Percentiles rank a stretch among this genome's conserved stretches.
phyloP scores from a whole-genome alignment of 1,284 basidiomycete species.

The Tranzscheliella williamsii region DNA sequence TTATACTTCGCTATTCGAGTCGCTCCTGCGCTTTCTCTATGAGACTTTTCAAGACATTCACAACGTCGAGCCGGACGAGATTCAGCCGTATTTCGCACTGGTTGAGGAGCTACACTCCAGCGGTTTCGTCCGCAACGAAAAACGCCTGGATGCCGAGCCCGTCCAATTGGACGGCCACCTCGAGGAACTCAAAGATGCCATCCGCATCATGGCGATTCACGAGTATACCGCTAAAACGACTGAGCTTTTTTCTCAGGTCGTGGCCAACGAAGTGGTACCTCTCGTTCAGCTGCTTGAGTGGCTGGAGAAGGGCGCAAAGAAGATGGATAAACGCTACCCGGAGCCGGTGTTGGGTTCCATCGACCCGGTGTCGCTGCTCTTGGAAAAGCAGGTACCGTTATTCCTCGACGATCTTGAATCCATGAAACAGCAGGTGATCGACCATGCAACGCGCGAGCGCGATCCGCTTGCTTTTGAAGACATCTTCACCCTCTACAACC shows the following conservation, averaged over 20 bases:
- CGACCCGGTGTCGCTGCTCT: slow-evolving; percentile 70
- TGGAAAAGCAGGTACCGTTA: slow-evolving; percentile 74
- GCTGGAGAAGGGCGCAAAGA: slow-evolving; percentile 81
- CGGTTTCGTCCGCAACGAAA: slow-evolving; percentile 48
- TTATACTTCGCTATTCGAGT: slow-evolving; percentile 71
- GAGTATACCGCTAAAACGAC: slow-evolving; percentile 68
- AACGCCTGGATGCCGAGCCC: slow-evolving; percentile 23
- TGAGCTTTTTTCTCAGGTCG: slow-evolving; percentile 66
- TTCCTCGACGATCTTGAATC: slow-evolving; percentile 72
- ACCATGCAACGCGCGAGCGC: slow-evolving; percentile 42
- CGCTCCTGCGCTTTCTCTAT: slow-evolving; percentile 82
- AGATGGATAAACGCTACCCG: slow-evolving; percentile 80
- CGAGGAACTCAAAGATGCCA: slow-evolving; percentile 62
- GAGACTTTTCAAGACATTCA: slow-evolving; percentile 72
- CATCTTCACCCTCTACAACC: slow-evolving; percentile 80
- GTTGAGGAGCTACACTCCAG: slow-evolving; percentile 58
- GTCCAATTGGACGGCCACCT: slow-evolving; percentile 53
- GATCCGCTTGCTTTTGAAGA: slow-evolving; percentile 64
- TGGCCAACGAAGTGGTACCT: slow-evolving; percentile 73
- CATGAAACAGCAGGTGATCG: slow-evolving; percentile 52
- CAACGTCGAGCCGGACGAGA: slow-evolving; percentile 46
- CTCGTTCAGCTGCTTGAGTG: slow-evolving; percentile 81
- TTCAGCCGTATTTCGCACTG: slow-evolving; percentile 41
- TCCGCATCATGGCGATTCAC: slow-evolving; percentile 72
- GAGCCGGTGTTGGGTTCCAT: slow-evolving; percentile 70